phyloP scores from a whole-genome alignment of 345 rosid genomes.

The Conringia planisiliqua region DNA sequence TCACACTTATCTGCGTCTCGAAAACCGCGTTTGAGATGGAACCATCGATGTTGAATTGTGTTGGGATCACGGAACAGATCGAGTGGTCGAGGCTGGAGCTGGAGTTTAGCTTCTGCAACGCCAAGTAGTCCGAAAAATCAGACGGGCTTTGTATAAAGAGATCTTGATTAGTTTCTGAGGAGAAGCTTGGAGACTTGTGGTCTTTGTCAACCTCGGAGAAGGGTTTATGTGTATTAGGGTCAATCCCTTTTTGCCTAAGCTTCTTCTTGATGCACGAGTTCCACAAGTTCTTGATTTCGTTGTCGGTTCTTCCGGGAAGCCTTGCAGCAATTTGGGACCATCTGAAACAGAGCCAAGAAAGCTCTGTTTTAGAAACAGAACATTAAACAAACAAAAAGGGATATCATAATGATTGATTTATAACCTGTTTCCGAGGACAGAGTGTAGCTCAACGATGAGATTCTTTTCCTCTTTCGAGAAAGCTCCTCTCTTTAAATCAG shows the following conservation, averaged over 20 bases:
- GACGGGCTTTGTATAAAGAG: slow-evolving; percentile 31
- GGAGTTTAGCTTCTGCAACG: slow-evolving; percentile 48
- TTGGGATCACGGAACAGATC: slow-evolving; percentile 34
- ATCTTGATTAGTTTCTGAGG: slow-evolving; percentile 35
- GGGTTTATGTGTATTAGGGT: slow-evolving; percentile 29
- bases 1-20: slow-evolving; percentile 38
- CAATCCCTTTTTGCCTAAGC: slow-evolving; percentile 14
- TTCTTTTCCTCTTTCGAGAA: slow-evolving; percentile 55
- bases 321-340: slow-evolving; percentile 31
- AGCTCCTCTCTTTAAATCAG: slow-evolving; percentile 77
- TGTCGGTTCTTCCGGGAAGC: slow-evolving; percentile 33
- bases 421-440: slow-evolving; percentile 60
- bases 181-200: slow-evolving; percentile 24
- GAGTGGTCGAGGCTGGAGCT: slow-evolving; percentile 29
- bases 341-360: not conserved
- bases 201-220: slow-evolving; percentile 24
- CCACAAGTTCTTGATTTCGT: slow-evolving; percentile 32
- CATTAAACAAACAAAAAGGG: no score
- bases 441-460: slow-evolving; percentile 50
- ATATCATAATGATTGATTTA: not conserved
- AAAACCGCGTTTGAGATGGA: slow-evolving; percentile 27
- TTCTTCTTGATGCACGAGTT: slow-evolving; percentile 30
- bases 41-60: not conserved
- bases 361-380: not conserved
- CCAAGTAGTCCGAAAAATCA: slow-evolving; percentile 39